Percentiles rank a stretch among this genome's conserved stretches.
phyloP scores from a whole-genome alignment of 2,329 filamentous ascomycete genomes.

The Alternaria dauci region DNA sequence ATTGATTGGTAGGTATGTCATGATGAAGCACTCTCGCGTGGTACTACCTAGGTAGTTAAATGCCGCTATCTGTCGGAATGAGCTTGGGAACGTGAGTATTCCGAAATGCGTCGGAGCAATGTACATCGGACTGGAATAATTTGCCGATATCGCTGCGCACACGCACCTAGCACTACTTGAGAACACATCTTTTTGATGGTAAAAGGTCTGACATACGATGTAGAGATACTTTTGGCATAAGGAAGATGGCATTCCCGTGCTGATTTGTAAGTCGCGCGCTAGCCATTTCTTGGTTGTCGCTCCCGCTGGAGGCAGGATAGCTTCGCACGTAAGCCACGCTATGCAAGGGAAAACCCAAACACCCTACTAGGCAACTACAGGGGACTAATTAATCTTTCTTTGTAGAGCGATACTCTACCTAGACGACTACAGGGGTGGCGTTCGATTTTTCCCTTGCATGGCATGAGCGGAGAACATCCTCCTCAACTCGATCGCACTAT shows the following conservation, averaged over 20 bases:
- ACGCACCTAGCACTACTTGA: background rate
- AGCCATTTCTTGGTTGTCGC: background rate
- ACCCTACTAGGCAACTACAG: too few species aligned
- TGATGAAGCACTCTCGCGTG: background rate
- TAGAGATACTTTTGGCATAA: background rate
- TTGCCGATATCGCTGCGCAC: background rate
- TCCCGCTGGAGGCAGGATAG: background rate
- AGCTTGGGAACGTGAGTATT: background rate
- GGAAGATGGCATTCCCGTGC: background rate
- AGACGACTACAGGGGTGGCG: too few species aligned
- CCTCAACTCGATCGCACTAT: background rate
- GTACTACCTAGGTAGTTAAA: background rate
- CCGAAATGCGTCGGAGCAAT: background rate
- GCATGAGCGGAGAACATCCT: background rate
- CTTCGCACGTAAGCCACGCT: background rate
- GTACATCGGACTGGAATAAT: background rate
- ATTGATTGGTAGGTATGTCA: background rate
- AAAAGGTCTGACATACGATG: background rate
- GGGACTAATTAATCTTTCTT: too few species aligned
- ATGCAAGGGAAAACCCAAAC: too few species aligned
- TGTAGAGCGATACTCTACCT: too few species aligned
- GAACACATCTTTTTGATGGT: background rate
- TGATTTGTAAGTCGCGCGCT: background rate
- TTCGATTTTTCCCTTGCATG: too few species aligned
- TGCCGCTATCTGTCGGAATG: slow-evolving; percentile 2